These are phyloP conservation scores for Smittium culicis DNA, from an alignment of 371 early-diverging fungal species.

Conservation along the genomic window DNA sequence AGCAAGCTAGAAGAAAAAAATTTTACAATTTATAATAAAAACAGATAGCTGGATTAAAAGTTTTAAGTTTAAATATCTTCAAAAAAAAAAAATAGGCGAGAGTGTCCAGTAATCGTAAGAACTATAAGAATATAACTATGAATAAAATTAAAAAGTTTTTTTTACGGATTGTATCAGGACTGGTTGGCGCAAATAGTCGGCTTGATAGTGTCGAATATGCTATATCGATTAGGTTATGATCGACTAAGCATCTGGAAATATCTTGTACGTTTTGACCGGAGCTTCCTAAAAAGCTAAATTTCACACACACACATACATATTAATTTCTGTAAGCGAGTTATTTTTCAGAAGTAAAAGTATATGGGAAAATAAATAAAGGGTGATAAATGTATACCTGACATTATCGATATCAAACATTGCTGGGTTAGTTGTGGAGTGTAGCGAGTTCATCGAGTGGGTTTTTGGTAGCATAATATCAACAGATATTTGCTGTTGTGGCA, in stretches of 20 bases:
- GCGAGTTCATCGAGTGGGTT: conserved; percentile 40
- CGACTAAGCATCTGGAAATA: conserved; percentile 46
- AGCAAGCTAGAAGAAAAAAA: conserved; percentile 38
- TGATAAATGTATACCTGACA: conserved; percentile 19
- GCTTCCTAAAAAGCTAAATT: conserved; percentile 42
- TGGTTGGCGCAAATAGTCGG: conserved; percentile 78
- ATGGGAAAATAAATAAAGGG: no score
- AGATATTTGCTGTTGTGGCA: conserved; percentile 82
- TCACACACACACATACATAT: background rate
- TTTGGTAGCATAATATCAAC: conserved; percentile 43
- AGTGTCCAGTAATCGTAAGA: no score
- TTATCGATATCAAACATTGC: conserved; percentile 50
- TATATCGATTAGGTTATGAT: conserved; percentile 45
- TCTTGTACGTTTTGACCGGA: conserved; percentile 83
- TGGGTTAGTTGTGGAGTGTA: conserved; percentile 66
- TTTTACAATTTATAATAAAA: background rate
- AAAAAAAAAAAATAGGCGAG: no score
- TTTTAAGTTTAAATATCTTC: no score
- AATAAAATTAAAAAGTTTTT: background rate
- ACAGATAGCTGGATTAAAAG: no score
- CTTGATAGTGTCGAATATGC: conserved; percentile 55
- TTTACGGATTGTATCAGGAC: conserved; percentile 77
- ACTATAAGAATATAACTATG: no score
- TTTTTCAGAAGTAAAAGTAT: no score
- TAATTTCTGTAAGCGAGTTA: background rate